These are phyloP conservation scores for Mycena polygramma DNA, from an alignment of 768 basidiomycete genomes.

Conservation along the genomic window DNA sequence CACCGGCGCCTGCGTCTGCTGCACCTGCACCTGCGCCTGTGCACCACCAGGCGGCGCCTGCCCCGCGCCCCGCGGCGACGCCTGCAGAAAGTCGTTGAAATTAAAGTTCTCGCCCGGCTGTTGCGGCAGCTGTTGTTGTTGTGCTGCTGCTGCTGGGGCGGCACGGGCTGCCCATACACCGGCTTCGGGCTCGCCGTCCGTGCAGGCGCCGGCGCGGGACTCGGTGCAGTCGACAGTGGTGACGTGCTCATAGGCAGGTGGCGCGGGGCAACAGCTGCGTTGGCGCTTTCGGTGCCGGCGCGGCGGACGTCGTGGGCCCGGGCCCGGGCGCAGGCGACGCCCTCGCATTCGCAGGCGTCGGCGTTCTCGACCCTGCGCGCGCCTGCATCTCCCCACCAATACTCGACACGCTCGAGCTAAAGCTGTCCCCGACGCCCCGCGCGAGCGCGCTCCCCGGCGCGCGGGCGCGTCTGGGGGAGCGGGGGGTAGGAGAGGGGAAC, in stretches of 20 bases:
- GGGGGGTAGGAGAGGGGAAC: too few relatives aligned
- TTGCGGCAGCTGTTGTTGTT: conserved; percentile 19
- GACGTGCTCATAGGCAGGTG: conserved; percentile 38
- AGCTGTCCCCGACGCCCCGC: conserved; percentile 55
- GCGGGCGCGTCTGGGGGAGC: too few relatives aligned
- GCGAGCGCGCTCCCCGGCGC: conserved; percentile 39
- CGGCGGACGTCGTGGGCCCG: conserved; percentile 35
- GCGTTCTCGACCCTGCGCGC: conserved; percentile 36
- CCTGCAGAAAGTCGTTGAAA: conserved; percentile 79
- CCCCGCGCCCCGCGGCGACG: too few relatives aligned
- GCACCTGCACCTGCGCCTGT: background rate
- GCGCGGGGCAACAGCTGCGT: conserved; percentile 43
- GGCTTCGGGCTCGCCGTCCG: conserved; percentile 20
- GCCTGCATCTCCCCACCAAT: conserved; percentile 48
- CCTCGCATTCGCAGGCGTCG: conserved; percentile 28
- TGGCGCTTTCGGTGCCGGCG: conserved; percentile 29
- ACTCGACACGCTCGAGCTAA: conserved; percentile 58
- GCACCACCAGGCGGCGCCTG: too few relatives aligned
- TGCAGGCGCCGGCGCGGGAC: conserved; percentile 22
- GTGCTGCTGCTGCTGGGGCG: background rate
- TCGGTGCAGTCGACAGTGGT: conserved; percentile 4
- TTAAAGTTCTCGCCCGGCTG: conserved; percentile 61
- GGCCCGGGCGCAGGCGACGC: conserved; percentile 9
- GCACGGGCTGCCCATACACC: conserved; percentile 26
- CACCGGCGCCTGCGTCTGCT: conserved; percentile 36